Base-by-base conservation (phyloP, 23 red algal species). In the Gracilariopsis chorda region DNA sequence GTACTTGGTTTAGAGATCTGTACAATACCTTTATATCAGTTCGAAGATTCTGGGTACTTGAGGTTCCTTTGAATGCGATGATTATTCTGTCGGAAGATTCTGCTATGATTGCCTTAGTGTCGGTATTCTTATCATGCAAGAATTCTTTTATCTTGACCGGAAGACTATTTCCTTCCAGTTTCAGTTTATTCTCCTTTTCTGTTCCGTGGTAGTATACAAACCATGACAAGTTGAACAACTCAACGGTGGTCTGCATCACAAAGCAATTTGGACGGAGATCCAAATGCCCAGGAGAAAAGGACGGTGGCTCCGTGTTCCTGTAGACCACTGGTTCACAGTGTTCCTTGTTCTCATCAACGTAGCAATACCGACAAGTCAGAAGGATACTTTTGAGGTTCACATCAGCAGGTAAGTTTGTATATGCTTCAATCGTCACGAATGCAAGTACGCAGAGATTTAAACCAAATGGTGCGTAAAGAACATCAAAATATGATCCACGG, bases 191-290 rank as follows among this genome's bases (percentile, higher is more conserved):
- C 29, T 92, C 89, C 40, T 85, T 79, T 20, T 49, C 48, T 28
- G 77, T 84, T 20, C 93, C 93, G 45, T 95, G 87, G 65, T 87
- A 95, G 64, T 89, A 95, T 0, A 88, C 86, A 91, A 95, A 90
- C 93, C 93, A 95, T 7, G 93, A 71, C 32, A 95, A 67, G 57
- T 95, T 95, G 36, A 95, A 95, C 30, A 95, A 46, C 48, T 81
- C 53, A 40, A 95, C 55, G 35, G 49, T 85, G 24, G 82, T 89
- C 21, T 95, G 84, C 82, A 95, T 84, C 10, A 95, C 85, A 36
- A 95, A 87, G 58, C 92, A 86, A 34, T 86, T 76, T 7, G 91
- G 53, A 0, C 42, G 49, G 12, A 92, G n/a, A 8, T 77, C 48
- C 64, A 57, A 57, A 35, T 25, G 42, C 32, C n/a, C 42, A 28